Evolutionary conservation across 2,329 filamentous ascomycete species (phyloP).

Genomic region (Colletotrichum nymphaeae): DNA sequence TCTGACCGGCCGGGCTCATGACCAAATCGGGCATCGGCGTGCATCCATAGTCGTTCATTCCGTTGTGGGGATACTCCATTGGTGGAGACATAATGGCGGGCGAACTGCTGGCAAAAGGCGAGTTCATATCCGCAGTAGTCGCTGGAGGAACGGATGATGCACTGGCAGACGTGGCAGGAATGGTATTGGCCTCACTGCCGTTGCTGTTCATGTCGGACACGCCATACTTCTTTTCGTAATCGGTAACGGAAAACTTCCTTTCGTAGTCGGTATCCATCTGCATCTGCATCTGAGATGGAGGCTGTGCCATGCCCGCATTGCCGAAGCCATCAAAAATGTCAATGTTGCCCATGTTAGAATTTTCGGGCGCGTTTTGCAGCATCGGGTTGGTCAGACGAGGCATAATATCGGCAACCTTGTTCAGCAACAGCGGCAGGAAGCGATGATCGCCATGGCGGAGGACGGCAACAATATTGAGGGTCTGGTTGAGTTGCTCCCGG

Average conservation of each 20-base stretch:
- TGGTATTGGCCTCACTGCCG: slow-evolving; percentile 50
- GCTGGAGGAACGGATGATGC: slow-evolving; percentile 40
- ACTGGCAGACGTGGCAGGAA: slow-evolving; percentile 40
- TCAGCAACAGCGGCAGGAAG: slow-evolving; percentile 80
- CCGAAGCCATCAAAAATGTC: slow-evolving; percentile 77
- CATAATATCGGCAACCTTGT: slow-evolving; percentile 79
- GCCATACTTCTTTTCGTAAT: slow-evolving; percentile 55
- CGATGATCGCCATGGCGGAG: slow-evolving; percentile 81
- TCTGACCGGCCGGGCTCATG: slow-evolving; percentile 60
- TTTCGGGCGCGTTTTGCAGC: slow-evolving; percentile 69
- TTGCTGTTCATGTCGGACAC: slow-evolving; percentile 48
- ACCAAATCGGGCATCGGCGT: slow-evolving; percentile 64
- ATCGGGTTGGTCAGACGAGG: slow-evolving; percentile 71
- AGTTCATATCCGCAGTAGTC: slow-evolving; percentile 55
- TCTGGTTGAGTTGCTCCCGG: slow-evolving; percentile 77
- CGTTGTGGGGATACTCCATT: slow-evolving; percentile 58
- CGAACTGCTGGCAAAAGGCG: slow-evolving; percentile 64
- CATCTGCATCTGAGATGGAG: slow-evolving; percentile 54
- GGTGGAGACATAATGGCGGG: slow-evolving; percentile 65
- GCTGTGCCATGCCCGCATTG: slow-evolving; percentile 69
- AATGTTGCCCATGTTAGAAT: slow-evolving; percentile 61
- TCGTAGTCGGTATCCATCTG: slow-evolving; percentile 61
- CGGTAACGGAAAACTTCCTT: slow-evolving; percentile 56
- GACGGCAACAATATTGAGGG: slow-evolving; percentile 74
- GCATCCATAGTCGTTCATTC: slow-evolving; percentile 53